These are phyloP conservation scores for Eucalyptus virginea DNA, from an alignment of 345 rosid genomes.

Conservation along the genomic window DNA sequence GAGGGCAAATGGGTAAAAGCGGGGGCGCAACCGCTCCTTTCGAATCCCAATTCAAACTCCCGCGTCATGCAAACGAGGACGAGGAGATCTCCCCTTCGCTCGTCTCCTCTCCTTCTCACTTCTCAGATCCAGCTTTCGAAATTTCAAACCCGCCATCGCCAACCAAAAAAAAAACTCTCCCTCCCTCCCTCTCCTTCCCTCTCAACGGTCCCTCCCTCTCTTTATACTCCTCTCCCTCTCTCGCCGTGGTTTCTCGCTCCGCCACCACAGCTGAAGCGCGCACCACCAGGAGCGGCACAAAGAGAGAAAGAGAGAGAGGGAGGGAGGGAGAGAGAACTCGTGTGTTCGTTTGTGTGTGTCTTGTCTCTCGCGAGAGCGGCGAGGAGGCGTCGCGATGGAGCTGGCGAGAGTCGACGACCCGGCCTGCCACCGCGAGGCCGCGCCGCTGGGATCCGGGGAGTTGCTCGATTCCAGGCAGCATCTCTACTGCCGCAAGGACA, in stretches of 20 bases:
- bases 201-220: neutral
- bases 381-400: neutral
- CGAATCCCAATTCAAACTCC: neutral
- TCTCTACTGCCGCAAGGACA: slow-evolving; percentile 62
- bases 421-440: neutral
- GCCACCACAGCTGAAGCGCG: neutral
- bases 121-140: neutral
- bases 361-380: neutral
- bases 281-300: neutral
- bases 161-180: neutral
- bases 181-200: neutral
- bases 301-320: neutral
- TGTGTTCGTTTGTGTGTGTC: neutral
- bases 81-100: neutral
- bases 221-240: neutral
- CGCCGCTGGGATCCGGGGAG: neutral
- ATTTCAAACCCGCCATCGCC: slow-evolving; percentile 1
- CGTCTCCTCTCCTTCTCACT: no score
- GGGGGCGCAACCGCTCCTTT: neutral
- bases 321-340: neutral
- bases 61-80: neutral
- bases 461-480: slow-evolving; percentile 21
- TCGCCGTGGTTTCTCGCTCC: neutral
- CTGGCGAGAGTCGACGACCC: neutral
- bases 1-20: neutral